Base-by-base conservation (phyloP, 2,329 filamentous ascomycete genomes). In the Boeremia exigua region DNA sequence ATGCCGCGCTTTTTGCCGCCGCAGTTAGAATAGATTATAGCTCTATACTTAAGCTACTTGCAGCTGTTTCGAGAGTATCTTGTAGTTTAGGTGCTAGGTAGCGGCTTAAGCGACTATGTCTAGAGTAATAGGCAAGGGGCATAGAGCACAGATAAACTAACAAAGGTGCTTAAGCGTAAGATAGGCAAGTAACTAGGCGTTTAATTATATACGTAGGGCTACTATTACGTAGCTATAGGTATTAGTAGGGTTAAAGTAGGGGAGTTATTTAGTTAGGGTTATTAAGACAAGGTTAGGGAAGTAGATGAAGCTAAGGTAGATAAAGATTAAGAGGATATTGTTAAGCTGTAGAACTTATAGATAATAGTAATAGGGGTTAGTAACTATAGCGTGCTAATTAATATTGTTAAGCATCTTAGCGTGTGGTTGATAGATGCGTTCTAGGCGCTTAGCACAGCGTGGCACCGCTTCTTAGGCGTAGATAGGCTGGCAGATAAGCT, bases 341-440 rank as follows among this genome's bases (percentile, higher is more conserved):
- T 59, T 6, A 15, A 62, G 53, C 49, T 60, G 45, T 27, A 61
- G 62, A 60, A 56, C 61, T 14, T 49, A 30, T 28, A 52, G 11
- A 52, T 33, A 33, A 57, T 53, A n/a, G 40, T 15, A 29, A 61
- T 59, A 23, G 48, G 51, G 0, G 44, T 63, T 11, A 23, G 50
- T 14, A 51, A 56, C 53, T 56, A 61, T 53, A 56, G 59, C 30
- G 54, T 67, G n/a, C 59, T 45, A 3, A 49, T 62, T 6, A 47
- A 68, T 28, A 61, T 66, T 32, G 28, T 68, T 0, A 63, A 65
- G 57, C 45, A 67, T 59, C 55, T 67, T 7, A 67, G 65, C 42
- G 42, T 50, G 33, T 51, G 50, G 11, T 66, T 33, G 9, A 65
- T 67, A 33, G 33, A 67, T 6, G 54, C 50, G 36, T 67, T 67